A percentile compares a stretch with the other conserved stretches of the same genome.
Conservation (phyloP, 2,329 filamentous ascomycete genomes). For the Monilinia aucupariae region DNA sequence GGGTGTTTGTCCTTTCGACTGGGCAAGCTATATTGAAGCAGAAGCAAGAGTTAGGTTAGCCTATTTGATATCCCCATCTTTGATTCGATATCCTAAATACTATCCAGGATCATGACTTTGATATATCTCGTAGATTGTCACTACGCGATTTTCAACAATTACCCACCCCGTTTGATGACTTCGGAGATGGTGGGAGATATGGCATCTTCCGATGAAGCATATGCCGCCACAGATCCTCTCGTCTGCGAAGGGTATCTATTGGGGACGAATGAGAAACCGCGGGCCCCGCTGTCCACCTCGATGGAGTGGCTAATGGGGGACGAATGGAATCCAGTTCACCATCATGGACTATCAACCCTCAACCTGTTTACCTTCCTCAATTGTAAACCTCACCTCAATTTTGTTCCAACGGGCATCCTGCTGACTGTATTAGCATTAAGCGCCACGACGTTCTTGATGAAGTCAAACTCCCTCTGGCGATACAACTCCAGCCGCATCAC, state of each 20-base stretch:
- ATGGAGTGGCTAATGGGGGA: neutral
- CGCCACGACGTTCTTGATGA: neutral
- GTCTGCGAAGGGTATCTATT: constrained; percentile 5
- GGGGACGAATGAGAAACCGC: neutral
- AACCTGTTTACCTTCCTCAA: neutral
- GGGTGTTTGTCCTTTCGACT: neutral
- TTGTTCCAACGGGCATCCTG: neutral
- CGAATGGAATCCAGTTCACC: neutral
- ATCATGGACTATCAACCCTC: neutral
- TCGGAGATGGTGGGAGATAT: constrained; percentile 7
- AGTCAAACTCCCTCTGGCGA: neutral
- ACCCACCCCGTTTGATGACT: neutral
- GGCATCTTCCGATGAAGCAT: constrained; percentile 8
- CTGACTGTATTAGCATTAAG: constrained; percentile 6
- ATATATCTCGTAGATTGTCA: constrained; percentile 4
- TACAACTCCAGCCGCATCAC: neutral
- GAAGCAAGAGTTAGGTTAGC: constrained; percentile 6
- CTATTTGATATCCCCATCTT: neutral
- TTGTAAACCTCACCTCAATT: neutral
- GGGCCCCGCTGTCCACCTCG: neutral
- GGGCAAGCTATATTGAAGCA: constrained; percentile 1
- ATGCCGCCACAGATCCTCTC: neutral
- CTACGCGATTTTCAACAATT: neutral
- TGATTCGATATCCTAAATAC: neutral
- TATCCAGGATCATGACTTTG: neutral